A percentile compares a stretch with the other conserved stretches of the same genome.
phyloP scores from a whole-genome alignment of 2,329 filamentous ascomycete genomes.

The Tolypocladium guangdongense region DNA sequence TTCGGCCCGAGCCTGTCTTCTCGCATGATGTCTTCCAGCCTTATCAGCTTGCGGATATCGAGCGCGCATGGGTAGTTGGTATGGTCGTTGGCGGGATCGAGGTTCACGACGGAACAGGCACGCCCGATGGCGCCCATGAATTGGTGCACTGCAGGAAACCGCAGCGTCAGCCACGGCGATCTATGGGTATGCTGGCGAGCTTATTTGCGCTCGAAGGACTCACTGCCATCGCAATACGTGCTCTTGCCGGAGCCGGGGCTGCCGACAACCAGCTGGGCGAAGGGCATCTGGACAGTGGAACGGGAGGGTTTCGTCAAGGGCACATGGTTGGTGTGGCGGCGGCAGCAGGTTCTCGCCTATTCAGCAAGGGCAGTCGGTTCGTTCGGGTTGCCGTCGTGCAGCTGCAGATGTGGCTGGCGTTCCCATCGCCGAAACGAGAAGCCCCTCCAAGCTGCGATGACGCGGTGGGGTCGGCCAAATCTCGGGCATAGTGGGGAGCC shows the following conservation, averaged over 20 bases:
- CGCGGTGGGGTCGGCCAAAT: conserved; percentile 2
- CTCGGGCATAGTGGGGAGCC: conserved; percentile 3
- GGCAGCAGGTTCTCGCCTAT: not conserved
- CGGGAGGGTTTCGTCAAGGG: conserved; percentile 9
- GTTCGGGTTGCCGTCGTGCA: not conserved
- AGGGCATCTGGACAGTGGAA: conserved; percentile 36
- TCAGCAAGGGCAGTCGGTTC: not conserved
- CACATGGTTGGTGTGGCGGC: conserved; percentile 9
- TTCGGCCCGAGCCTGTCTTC: conserved; percentile 87
- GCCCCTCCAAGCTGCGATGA: not conserved
- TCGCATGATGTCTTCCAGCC: conserved; percentile 89
- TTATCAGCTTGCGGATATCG: conserved; percentile 81
- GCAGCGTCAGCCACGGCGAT: not conserved
- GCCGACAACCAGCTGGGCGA: conserved; percentile 76
- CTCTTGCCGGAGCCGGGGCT: conserved; percentile 93
- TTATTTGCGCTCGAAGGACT: conserved; percentile 15
- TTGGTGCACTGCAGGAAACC: conserved; percentile 60
- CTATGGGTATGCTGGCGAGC: not conserved
- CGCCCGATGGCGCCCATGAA: conserved; percentile 93
- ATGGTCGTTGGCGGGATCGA: conserved; percentile 92
- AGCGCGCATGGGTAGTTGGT: conserved; percentile 82
- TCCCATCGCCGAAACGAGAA: too few relatives aligned
- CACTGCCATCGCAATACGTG: conserved; percentile 93
- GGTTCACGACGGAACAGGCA: conserved; percentile 89
- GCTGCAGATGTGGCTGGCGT: not conserved